Conservation (phyloP, 2,329 filamentous ascomycete species). For the Escovopsis sp. region DNA sequence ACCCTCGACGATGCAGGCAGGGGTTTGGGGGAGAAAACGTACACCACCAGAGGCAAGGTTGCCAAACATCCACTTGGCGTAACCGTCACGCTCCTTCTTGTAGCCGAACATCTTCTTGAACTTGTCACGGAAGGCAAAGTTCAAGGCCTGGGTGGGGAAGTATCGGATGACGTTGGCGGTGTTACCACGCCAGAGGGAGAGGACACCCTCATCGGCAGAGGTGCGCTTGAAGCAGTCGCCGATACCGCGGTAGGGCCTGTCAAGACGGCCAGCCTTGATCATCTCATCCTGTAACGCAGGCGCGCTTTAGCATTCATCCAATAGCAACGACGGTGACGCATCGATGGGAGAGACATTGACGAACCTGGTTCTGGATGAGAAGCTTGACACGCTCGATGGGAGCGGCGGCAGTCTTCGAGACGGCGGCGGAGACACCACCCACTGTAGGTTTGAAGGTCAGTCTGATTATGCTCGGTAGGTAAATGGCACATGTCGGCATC, state of each 20-base stretch:
- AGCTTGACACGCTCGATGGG: constrained; percentile 99
- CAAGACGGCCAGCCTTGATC: constrained; percentile 95
- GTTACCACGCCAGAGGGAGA: constrained; percentile 98
- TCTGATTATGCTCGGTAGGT: constrained; percentile 8
- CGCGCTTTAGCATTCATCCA: neutral
- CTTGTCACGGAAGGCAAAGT: constrained; percentile 99
- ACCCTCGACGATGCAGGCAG: neutral
- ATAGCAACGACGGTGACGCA: neutral
- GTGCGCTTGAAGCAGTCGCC: constrained; percentile 91
- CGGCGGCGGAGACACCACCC: constrained; percentile 99
- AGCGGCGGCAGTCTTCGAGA: constrained; percentile 99
- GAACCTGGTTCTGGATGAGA: constrained; percentile 99
- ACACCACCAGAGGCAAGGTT: constrained; percentile 99
- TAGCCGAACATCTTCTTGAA: constrained; percentile 99
- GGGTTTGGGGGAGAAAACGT: constrained; percentile 34
- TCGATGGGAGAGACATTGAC: constrained; percentile 21
- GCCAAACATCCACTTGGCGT: constrained; percentile 97
- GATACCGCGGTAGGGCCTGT: constrained; percentile 93
- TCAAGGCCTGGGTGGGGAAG: constrained; percentile 99
- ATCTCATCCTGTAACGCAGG: constrained; percentile 75
- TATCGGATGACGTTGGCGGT: constrained; percentile 99
- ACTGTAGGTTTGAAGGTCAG: constrained; percentile 37
- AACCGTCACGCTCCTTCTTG: constrained; percentile 99
- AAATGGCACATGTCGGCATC: constrained; percentile 3
- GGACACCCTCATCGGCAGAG: constrained; percentile 76